Evolutionary conservation across 352 stramenopile genomes (phyloP).

Genomic region (Globisporangium splendens): DNA sequence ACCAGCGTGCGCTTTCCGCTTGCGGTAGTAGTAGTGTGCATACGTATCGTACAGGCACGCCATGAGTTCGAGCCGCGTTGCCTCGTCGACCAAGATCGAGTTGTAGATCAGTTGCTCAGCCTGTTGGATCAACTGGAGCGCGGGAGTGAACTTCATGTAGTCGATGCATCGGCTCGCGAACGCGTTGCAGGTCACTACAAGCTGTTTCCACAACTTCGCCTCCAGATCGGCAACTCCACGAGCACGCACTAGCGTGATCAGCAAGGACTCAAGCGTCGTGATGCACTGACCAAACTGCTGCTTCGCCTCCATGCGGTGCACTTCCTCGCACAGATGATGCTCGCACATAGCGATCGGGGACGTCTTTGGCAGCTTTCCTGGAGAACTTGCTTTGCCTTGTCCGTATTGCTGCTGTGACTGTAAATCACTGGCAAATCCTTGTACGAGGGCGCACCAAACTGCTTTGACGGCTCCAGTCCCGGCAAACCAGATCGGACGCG

Average conservation of each 20-base stretch:
- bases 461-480: constrained; percentile 77
- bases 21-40: constrained; percentile 89
- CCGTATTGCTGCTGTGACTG: constrained; percentile 8
- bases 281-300: constrained; percentile 80
- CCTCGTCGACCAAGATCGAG: constrained; percentile 52
- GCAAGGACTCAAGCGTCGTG: constrained; percentile 63
- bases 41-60: constrained; percentile 87
- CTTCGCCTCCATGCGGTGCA: constrained; percentile 78
- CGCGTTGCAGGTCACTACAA: constrained; percentile 87
- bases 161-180: constrained; percentile 86
- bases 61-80: constrained; percentile 61
- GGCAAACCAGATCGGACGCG: constrained; percentile 82
- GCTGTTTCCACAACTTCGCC: constrained; percentile 85
- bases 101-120: constrained; percentile 74
- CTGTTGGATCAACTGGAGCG: constrained; percentile 84
- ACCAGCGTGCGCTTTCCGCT: constrained; percentile 76
- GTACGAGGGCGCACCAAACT: constrained; percentile 74
- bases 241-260: constrained; percentile 66
- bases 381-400: not conserved
- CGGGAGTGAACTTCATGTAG: constrained; percentile 69
- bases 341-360: constrained; percentile 34
- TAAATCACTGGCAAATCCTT: constrained; percentile 34
- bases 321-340: constrained; percentile 68
- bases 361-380: constrained; percentile 3
- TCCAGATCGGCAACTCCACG: constrained; percentile 51